These are phyloP conservation scores for Fennellomyces sp. DNA, from an alignment of 371 early-diverging fungal species.

Conservation along the genomic window DNA sequence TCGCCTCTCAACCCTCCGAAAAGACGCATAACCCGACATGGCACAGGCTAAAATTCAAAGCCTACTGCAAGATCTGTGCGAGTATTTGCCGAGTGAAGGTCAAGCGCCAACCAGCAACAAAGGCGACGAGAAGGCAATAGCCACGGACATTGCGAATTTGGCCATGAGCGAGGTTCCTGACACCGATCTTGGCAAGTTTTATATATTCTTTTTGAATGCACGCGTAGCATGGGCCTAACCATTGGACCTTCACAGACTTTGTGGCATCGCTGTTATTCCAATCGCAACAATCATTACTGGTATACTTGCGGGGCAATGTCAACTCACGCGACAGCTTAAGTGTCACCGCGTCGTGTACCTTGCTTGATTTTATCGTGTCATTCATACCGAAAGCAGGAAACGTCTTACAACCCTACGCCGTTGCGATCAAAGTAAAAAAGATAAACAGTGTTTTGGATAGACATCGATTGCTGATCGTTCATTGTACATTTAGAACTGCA, in stretches of 20 bases:
- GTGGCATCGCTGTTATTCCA: constrained; percentile 39
- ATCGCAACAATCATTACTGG: constrained; percentile 23
- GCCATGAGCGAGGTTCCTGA: constrained; percentile 31
- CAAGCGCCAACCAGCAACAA: not conserved
- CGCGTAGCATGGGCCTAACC: no score
- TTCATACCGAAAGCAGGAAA: constrained; percentile 27
- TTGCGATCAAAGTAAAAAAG: constrained; percentile 10
- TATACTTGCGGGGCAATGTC: constrained; percentile 16
- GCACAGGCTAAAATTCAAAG: not conserved
- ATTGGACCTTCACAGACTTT: constrained; percentile 38
- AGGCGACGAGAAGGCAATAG: constrained; percentile 21
- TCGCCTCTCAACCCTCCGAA: no score
- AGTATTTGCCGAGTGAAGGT: not conserved
- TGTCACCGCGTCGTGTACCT: constrained; percentile 18
- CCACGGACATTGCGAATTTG: constrained; percentile 24
- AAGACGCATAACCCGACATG: not conserved
- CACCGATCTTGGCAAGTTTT: constrained; percentile 39
- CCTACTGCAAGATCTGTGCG: not conserved
- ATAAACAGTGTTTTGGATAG: constrained; percentile 11
- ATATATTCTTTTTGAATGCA: not conserved
- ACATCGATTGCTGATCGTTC: not conserved
- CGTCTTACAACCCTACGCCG: constrained; percentile 28
- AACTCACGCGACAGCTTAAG: constrained; percentile 15
- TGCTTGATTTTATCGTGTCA: constrained; percentile 28
- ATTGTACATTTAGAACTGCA: constrained; percentile 15